Base-by-base conservation (phyloP, 2,329 filamentous ascomycete genomes). In the Claviceps lovelessii region DNA sequence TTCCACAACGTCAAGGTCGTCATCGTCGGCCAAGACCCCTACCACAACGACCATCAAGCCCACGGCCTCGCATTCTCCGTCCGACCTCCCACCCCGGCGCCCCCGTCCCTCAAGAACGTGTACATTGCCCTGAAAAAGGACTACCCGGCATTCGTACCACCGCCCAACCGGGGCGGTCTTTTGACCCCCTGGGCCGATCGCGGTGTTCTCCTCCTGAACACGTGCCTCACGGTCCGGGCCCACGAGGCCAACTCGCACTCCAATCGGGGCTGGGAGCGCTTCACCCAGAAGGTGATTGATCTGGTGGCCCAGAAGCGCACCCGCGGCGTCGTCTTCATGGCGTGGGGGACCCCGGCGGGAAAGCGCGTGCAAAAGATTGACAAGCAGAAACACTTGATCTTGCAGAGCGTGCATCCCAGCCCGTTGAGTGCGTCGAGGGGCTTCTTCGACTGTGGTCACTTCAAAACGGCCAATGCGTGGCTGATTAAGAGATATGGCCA, bases 21-120 rank as follows among this genome's bases (percentile, higher is more conserved):
- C 57, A 90, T 98, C 65, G 71, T 97, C 54, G 93, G 93, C 60
- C 93, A 98, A 73, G 93, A 98, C 68, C 93, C 93, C 3, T 98
- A 98, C 70, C 93, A 98, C 74, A 95, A 95, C 68, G 70, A 82
- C 68, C 94, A 94, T 70, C 93, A 98, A 76, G 93, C 93, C 52
- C 93, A 97, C 69, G 93, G 93, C 47, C 83, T 98, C 56, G 91
- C 88, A 67, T 98, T 98, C 77, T 95, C 89, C 50, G 90, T 97
- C 54, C 87, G 88, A 10, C 85, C 91, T 3, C 93, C 93, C 0
- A 95, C 89, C 0, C 81, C 81, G 4, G 89, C 91, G 1, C 93
- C 93, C 0, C 90, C 91, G 0, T 95, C 89, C 1, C 83, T 98
- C 17, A 81, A 82, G 63, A 98, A 98, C 72, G 96, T 98, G 73